These are phyloP conservation scores for Malassezia dermatis DNA, from an alignment of 1,284 basidiomycete genomes.

Conservation along the genomic window DNA sequence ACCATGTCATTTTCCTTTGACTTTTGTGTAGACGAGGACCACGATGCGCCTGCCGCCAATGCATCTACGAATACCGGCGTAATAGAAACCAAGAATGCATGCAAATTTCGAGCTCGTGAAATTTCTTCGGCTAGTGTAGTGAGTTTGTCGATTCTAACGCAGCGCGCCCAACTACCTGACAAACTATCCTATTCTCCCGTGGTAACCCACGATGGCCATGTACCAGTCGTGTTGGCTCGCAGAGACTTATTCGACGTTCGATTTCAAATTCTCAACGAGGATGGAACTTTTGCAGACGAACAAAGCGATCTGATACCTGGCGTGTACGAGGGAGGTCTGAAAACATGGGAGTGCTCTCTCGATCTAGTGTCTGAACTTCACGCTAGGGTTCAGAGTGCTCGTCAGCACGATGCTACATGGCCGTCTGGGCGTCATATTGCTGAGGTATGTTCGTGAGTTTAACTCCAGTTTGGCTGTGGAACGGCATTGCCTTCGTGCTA, in stretches of 20 bases:
- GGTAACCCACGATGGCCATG: not conserved
- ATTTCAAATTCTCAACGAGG: slow-evolving; percentile 66
- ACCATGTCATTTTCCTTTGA: slow-evolving; percentile 21
- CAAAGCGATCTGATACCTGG: slow-evolving; percentile 83
- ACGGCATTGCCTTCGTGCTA: slow-evolving; percentile 74
- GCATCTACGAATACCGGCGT: not conserved
- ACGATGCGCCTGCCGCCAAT: not conserved
- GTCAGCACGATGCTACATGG: slow-evolving; percentile 1
- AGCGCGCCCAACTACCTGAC: slow-evolving; percentile 37
- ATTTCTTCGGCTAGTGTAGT: not conserved
- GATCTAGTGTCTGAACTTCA: slow-evolving; percentile 57
- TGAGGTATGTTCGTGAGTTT: slow-evolving; percentile 14
- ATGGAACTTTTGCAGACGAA: slow-evolving; percentile 16
- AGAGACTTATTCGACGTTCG: slow-evolving; percentile 87
- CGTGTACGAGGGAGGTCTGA: slow-evolving; percentile 87
- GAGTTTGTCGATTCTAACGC: not conserved
- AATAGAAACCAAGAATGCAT: not conserved
- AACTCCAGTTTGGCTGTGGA: slow-evolving; percentile 71
- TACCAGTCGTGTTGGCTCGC: slow-evolving; percentile 50
- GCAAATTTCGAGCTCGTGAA: not conserved
- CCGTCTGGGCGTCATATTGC: slow-evolving; percentile 18
- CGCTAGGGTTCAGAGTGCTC: not conserved
- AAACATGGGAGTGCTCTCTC: slow-evolving; percentile 92
- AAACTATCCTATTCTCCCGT: slow-evolving; percentile 43
- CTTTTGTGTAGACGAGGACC: slow-evolving; percentile 16